Evolutionary conservation across 2,329 filamentous ascomycete genomes (phyloP).

Genomic region (Xylaria sp.): DNA sequence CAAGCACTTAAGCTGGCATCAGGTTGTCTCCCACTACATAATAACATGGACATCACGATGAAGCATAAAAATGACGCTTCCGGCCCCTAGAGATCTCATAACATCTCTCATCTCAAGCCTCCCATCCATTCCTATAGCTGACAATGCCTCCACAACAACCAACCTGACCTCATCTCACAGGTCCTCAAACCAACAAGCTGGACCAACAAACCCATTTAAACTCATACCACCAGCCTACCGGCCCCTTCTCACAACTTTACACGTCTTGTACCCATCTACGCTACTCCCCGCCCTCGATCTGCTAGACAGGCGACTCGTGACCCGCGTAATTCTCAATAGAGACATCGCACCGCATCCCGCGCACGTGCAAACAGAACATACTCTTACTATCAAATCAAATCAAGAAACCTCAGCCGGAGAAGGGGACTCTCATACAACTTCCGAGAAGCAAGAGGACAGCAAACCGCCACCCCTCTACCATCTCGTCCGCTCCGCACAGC

Average conservation of each 20-base stretch:
- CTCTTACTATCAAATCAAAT: not conserved
- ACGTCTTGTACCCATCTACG: slow-evolving; percentile 84
- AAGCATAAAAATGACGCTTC: slow-evolving; percentile 47
- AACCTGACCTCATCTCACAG: slow-evolving; percentile 33
- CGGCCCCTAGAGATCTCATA: slow-evolving; percentile 59
- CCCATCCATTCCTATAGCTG: slow-evolving; percentile 45
- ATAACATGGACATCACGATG: not conserved
- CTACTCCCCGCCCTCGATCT: slow-evolving; percentile 88
- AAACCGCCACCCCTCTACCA: slow-evolving; percentile 57
- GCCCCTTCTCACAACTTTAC: slow-evolving; percentile 78
- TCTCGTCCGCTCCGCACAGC: slow-evolving; percentile 71
- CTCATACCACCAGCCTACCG: slow-evolving; percentile 55
- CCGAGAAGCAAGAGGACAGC: slow-evolving; percentile 7
- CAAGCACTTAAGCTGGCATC: not conserved
- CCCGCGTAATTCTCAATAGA: slow-evolving; percentile 57
- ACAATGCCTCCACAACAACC: slow-evolving; percentile 36
- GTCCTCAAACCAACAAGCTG: slow-evolving; percentile 12
- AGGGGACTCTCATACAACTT: not conserved
- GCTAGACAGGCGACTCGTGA: slow-evolving; percentile 80
- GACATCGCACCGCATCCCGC: not conserved
- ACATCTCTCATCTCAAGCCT: slow-evolving; percentile 62
- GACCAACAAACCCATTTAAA: slow-evolving; percentile 51
- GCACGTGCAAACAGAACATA: slow-evolving; percentile 16
- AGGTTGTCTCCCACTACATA: not conserved
- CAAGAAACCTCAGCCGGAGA: not conserved